phyloP scores from a whole-genome alignment of 2,329 filamentous ascomycete species.

The Biscogniauxia marginata region DNA sequence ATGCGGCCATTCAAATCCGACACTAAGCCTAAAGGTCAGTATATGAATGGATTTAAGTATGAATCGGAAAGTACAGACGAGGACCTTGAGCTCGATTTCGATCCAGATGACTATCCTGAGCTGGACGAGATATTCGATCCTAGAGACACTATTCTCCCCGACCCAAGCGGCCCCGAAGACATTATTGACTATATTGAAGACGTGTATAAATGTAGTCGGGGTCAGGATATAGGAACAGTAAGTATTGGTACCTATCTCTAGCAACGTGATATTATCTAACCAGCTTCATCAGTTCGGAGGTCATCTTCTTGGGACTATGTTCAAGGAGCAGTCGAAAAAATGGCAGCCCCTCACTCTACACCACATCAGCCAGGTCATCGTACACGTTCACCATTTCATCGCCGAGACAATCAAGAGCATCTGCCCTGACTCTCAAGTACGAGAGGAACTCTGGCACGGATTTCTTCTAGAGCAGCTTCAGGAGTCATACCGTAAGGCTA shows the following conservation, averaged over 20 bases:
- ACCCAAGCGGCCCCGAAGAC: slow-evolving; percentile 10
- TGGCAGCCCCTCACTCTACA: slow-evolving; percentile 44
- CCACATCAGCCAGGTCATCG: slow-evolving; percentile 45
- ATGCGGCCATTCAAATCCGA: slow-evolving; percentile 18
- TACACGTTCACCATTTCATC: slow-evolving; percentile 46
- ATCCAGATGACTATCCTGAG: slow-evolving; percentile 19
- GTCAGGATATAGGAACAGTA: slow-evolving; percentile 43
- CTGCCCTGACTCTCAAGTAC: slow-evolving; percentile 42
- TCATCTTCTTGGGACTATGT: slow-evolving; percentile 37
- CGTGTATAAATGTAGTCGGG: slow-evolving; percentile 40
- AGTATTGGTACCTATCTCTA: background rate
- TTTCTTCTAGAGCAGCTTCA: slow-evolving; percentile 42
- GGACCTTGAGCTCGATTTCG: no score
- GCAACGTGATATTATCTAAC: background rate
- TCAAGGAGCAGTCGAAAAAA: slow-evolving; percentile 48
- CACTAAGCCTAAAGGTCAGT: background rate
- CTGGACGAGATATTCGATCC: slow-evolving; percentile 29
- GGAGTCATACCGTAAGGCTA: slow-evolving; percentile 41
- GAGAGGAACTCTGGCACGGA: slow-evolving; percentile 37
- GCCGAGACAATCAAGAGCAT: slow-evolving; percentile 35
- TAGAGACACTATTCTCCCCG: slow-evolving; percentile 17
- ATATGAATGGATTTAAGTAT: no score
- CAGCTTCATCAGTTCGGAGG: slow-evolving; percentile 17
- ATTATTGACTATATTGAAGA: slow-evolving; percentile 47
- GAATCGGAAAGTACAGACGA: no score